phyloP scores from a whole-genome alignment of 1,284 basidiomycete genomes.

The Microbotryum intermedium region DNA sequence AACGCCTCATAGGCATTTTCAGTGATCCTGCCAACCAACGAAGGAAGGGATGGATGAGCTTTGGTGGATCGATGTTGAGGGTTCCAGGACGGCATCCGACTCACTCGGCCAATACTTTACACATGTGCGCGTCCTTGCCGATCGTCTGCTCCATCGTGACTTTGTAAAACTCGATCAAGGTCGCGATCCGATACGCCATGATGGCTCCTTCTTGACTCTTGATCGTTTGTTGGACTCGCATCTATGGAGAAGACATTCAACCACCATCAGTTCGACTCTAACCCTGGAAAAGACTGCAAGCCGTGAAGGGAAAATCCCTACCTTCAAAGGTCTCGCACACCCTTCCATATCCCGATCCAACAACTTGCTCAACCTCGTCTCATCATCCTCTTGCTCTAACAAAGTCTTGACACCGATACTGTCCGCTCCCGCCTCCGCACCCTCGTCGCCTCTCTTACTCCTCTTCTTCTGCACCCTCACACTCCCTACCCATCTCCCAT shows the following conservation, averaged over 20 bases:
- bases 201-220: conserved; percentile 87
- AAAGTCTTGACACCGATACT: conserved; percentile 32
- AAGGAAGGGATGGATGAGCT: not conserved
- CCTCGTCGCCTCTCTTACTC: conserved; percentile 15
- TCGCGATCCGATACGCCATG: conserved; percentile 80
- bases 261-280: not conserved
- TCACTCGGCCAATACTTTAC: conserved; percentile 69
- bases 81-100: conserved; percentile 33
- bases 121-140: conserved; percentile 67
- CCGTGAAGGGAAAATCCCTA: conserved; percentile 36
- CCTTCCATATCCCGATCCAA: conserved; percentile 77
- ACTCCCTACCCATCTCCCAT: conserved; percentile 63
- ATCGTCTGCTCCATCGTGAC: conserved; percentile 87
- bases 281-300: not conserved
- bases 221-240: conserved; percentile 84
- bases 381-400: conserved; percentile 50
- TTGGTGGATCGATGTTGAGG: not conserved
- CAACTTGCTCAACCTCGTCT: conserved; percentile 68
- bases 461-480: conserved; percentile 39
- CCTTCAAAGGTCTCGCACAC: conserved; percentile 76
- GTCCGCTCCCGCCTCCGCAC: conserved; percentile 2
- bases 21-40: conserved; percentile 53
- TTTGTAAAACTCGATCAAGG: conserved; percentile 88
- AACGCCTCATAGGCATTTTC: conserved; percentile 71
- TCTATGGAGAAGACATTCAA: conserved; percentile 48